Evolutionary conservation across 1,139 yeast species (phyloP), one percentile per base, ranked within the genome.

Genomic region (Saccharomyces hybrid): DNA sequence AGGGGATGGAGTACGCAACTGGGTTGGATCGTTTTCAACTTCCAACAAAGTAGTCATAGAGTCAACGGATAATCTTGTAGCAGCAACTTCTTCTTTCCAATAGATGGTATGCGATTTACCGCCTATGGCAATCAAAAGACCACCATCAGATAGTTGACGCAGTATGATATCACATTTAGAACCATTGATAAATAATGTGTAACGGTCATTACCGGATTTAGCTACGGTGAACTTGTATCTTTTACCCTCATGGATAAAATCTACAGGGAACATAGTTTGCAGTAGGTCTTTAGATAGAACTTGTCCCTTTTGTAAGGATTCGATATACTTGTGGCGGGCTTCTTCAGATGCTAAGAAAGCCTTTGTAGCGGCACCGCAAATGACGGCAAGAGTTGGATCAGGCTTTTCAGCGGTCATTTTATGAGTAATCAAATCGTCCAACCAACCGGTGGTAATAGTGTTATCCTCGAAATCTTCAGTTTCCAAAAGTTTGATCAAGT

Each of bases 401-500:
- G 99, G 99, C 73, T 97, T 84, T 75, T 93, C 97, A 47, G 96
- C 95, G 51, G 99, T 93, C 70, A 95, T 82, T 68, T 86, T 90
- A 73, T 88, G 88, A 58, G 95, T 78, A 68, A 93, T 93, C 68
- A 93, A 82, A 73, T 91, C 98, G 73, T 93, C 99, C 66, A 93
- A 82, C 99, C 99, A 93, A 58, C 98, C 98, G 58, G 99, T 93
- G 58, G 99, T 93, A 66, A 93, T 91, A 51, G 95, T 91, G 72
- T 93, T 95, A 59, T 86, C 91, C 75, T 90, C 97, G 65, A 93
- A 93, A 70, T 88, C 99, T 53, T 96, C 95, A 42, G 99, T 91
- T 76, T 93, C 98, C 65, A 93, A 79, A 63, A 93, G 80, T 71
- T 93, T 91, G 72, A 95, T 93, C 68, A 95, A 80, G 70, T 95